Evolutionary conservation across 2,329 filamentous ascomycete species (phyloP).

Genomic region (Aureobasidium mangrovei): DNA sequence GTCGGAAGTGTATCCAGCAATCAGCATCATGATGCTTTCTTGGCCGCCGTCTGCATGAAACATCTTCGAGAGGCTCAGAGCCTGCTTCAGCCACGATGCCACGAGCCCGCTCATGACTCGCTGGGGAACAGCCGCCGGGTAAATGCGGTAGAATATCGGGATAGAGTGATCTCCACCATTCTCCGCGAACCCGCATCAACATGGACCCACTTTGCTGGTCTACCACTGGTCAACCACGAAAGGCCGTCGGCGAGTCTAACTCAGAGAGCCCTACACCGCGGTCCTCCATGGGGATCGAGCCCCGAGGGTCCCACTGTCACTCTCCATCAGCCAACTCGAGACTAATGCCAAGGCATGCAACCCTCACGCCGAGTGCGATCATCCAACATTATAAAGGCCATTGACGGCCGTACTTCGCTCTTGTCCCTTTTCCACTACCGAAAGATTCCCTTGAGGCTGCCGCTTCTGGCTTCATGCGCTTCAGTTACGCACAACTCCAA

Average conservation of each 20-base stretch:
- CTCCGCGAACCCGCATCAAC: constrained; percentile 2
- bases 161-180: not conserved
- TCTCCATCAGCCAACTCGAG: no score
- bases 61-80: no score
- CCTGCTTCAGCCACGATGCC: no score
- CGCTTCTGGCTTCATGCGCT: not conserved
- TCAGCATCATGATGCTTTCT: constrained; percentile 1
- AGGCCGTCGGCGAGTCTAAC: not conserved
- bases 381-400: not conserved
- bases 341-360: constrained; percentile 2
- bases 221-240: not conserved
- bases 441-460: not conserved
- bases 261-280: not conserved
- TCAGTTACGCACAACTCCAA: not conserved
- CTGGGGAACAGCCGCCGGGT: not conserved
- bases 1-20: not conserved
- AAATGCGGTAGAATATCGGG: not conserved
- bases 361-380: not conserved
- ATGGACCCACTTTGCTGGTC: not conserved
- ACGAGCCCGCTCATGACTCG: constrained; percentile 2
- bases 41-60: not conserved
- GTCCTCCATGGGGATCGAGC: not conserved
- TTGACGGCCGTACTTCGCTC: constrained; percentile 12
- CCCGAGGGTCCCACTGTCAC: not conserved
- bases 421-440: not conserved